Percentiles rank a stretch among this genome's conserved stretches.
phyloP scores from a whole-genome alignment of 495 filamentous ascomycete genomes.

The Xylona heveae region DNA sequence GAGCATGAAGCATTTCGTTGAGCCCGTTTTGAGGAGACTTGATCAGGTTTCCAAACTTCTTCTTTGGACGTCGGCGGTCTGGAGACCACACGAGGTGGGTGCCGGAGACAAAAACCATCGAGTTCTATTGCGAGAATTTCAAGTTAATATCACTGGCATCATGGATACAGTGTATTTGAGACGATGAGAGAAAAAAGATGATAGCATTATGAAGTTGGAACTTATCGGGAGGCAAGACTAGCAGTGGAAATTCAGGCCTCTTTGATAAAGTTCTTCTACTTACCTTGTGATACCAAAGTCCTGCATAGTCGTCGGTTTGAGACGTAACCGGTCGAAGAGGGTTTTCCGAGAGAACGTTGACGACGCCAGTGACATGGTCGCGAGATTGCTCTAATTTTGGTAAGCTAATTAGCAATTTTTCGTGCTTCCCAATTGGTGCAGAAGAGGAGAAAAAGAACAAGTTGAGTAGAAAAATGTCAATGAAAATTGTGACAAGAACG shows the following conservation, averaged over 20 bases:
- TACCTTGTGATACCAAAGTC: slow-evolving; percentile 46
- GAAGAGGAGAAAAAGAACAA: slow-evolving; percentile 2
- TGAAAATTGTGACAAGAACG: neutral
- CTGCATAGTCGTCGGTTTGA: slow-evolving; percentile 37
- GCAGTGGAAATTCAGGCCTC: too few relatives aligned
- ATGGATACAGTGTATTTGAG: neutral
- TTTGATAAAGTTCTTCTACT: too few relatives aligned
- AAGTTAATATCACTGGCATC: too few relatives aligned
- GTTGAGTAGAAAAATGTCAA: neutral
- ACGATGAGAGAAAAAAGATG: neutral
- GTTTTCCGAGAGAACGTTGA: slow-evolving; percentile 28
- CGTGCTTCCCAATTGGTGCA: slow-evolving; percentile 10
- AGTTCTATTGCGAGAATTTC: slow-evolving; percentile 22
- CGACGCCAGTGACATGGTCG: slow-evolving; percentile 32
- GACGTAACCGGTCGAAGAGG: slow-evolving; percentile 38
- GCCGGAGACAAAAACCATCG: slow-evolving; percentile 47
- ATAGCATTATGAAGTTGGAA: too few relatives aligned
- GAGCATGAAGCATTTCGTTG: slow-evolving; percentile 15
- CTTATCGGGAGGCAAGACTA: too few relatives aligned
- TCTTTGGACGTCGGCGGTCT: slow-evolving; percentile 11
- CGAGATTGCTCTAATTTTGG: slow-evolving; percentile 19
- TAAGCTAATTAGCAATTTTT: slow-evolving; percentile 2
- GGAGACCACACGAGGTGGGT: slow-evolving; percentile 49
- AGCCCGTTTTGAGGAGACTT: slow-evolving; percentile 9
- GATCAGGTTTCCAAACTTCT: slow-evolving; percentile 15